phyloP scores from a whole-genome alignment of 352 stramenopile species.

The Phytophthora vignae region DNA sequence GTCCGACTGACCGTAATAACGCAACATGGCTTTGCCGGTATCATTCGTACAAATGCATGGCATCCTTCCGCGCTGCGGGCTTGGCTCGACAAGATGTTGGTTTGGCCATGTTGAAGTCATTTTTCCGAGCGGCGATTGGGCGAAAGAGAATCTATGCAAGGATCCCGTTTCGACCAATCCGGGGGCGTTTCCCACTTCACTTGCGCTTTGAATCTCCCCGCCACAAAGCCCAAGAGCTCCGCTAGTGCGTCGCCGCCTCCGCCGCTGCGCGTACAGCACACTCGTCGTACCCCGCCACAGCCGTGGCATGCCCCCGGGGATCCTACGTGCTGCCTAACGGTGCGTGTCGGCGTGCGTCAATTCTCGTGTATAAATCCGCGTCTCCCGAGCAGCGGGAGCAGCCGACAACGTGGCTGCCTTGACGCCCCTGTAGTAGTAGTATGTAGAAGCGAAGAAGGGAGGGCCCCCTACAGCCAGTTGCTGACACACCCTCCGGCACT shows the following conservation, averaged over 20 bases:
- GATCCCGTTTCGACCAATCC: constrained; percentile 29
- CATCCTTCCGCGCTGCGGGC: too few species aligned
- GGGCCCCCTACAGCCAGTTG: background rate
- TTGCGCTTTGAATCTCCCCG: constrained; percentile 27
- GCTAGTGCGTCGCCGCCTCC: constrained; percentile 16
- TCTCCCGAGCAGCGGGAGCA: constrained; percentile 21
- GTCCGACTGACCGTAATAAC: background rate
- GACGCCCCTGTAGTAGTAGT: constrained; percentile 6
- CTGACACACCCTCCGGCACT: constrained; percentile 21
- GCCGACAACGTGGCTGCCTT: constrained; percentile 19
- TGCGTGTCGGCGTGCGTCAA: constrained; percentile 22
- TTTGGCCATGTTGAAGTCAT: background rate
- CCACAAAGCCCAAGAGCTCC: constrained; percentile 22
- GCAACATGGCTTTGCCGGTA: background rate
- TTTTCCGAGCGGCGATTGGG: constrained; percentile 10
- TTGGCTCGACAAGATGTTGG: background rate
- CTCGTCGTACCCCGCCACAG: background rate
- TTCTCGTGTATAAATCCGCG: constrained; percentile 15
- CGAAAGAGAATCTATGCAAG: constrained; percentile 6
- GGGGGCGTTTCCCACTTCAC: background rate
- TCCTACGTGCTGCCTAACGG: constrained; percentile 34
- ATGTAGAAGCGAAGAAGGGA: too few species aligned
- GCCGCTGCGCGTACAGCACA: background rate
- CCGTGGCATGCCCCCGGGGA: constrained; percentile 27
- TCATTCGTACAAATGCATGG: too few species aligned